Evolutionary conservation across 495 filamentous ascomycete species (phyloP), one percentile per base, ranked within the genome.

Genomic region (Penicillium manginii): DNA sequence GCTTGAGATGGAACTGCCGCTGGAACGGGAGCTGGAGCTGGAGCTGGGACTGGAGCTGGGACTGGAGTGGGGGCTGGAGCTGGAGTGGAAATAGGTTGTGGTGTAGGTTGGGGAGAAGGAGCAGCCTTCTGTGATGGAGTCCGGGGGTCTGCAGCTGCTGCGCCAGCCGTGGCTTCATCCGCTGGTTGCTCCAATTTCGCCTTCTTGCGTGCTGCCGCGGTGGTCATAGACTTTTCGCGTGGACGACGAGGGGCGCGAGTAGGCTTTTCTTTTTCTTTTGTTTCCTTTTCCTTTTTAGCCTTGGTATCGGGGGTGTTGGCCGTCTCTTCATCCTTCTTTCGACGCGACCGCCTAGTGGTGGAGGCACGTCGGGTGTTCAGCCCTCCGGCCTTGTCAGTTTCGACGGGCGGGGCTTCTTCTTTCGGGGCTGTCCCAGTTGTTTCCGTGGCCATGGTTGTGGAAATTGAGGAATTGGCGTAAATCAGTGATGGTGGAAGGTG

Each of bases 161-260:
- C 40, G 19, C 17, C 45, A 47, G 52, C 29, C 32, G 55, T 58
- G 43, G 54, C 46, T 40, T 62, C 59, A 42, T 62, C 62, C 48
- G 66, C 62, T 47, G 66, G 56, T 47, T 67, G 62, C 57, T 82
- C 77, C 50, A 78, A 61, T 63, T 79, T 81, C 45, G 78, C 70
- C 59, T 79, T 82, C 65, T 81, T 82, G 51, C 76, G 71, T 32
- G 77, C 67, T n/a, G 60, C 64, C 6, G 73, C 55, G 1, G 63
- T 67, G 19, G 70, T 61, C 22, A 65, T 67, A 1, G 76, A 74
- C 55, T 78, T 78, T 50, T 78, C 73, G 14, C 76, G 70, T 18
- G 67, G 71, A 21, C 76, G 76, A 52, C 76, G 77, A 56, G 60
- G 59, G 18, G 71, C 66, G 18, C 72, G 71, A 58, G 78, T 73